A percentile compares a stretch with the other conserved stretches of the same genome.
These are phyloP conservation scores for Carex pumila DNA, from an alignment of 176 grass and related monocot genomes.

Conservation along the genomic window DNA sequence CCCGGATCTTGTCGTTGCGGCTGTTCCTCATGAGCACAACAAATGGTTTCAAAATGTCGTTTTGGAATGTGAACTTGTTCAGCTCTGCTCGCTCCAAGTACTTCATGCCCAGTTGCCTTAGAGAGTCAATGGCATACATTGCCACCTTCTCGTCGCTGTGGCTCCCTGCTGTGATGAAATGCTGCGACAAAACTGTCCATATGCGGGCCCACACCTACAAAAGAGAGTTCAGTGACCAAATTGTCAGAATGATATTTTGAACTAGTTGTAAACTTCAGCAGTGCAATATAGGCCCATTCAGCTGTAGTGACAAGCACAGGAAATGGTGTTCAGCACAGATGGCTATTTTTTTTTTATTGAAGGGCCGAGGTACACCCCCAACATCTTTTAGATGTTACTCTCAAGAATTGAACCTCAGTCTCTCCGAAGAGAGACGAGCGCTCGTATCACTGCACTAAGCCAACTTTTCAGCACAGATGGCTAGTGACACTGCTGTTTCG, in stretches of 20 bases:
- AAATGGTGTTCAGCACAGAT: background rate
- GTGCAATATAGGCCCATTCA: background rate
- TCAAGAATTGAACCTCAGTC: too few relatives aligned
- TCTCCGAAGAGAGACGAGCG: too few relatives aligned
- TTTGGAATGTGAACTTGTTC: slow-evolving; percentile 99
- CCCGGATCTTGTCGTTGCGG: slow-evolving; percentile 75
- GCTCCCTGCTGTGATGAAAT: slow-evolving; percentile 97
- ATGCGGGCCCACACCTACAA: slow-evolving; percentile 99
- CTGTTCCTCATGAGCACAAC: slow-evolving; percentile 99
- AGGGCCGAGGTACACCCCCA: too few relatives aligned
- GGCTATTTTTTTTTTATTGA: background rate
- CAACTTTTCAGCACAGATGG: too few relatives aligned
- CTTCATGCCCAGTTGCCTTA: slow-evolving; percentile 99
- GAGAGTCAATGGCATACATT: slow-evolving; percentile 95
- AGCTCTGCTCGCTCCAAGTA: slow-evolving; percentile 96
- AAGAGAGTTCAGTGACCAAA: background rate
- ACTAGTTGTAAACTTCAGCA: background rate
- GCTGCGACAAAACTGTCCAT: slow-evolving; percentile 88
- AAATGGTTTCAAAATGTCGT: slow-evolving; percentile 98
- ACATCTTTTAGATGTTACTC: too few relatives aligned
- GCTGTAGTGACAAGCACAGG: background rate
- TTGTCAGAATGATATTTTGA: background rate
- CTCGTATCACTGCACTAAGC: too few relatives aligned
- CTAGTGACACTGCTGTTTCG: background rate
- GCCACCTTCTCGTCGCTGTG: slow-evolving; percentile 94